phyloP scores from a whole-genome alignment of 2,329 filamentous ascomycete species.

The Colletotrichum abscissum region DNA sequence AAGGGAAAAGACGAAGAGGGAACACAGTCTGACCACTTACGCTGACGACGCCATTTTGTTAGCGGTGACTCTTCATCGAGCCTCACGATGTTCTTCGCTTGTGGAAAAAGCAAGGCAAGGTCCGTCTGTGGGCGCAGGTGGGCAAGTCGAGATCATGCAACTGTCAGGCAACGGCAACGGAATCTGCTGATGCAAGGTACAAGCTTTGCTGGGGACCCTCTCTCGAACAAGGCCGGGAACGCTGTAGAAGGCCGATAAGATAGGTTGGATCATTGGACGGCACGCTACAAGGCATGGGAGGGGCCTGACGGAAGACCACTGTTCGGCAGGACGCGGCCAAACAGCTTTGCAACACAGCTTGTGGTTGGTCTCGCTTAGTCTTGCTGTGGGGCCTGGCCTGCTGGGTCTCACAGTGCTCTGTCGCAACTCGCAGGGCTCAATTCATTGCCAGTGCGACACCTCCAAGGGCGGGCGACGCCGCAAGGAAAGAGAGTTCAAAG shows the following conservation, averaged over 20 bases:
- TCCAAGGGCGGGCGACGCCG: background rate
- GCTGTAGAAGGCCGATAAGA: constrained; percentile 8
- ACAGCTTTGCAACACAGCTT: background rate
- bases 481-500: background rate
- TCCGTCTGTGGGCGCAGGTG: constrained; percentile 6
- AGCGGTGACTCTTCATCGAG: constrained; percentile 31
- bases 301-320: constrained; percentile 6
- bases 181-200: constrained; percentile 37
- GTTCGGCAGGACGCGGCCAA: background rate
- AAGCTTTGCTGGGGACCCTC: constrained; percentile 33
- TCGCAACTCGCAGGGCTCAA: background rate
- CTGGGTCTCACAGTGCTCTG: background rate
- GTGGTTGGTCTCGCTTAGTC: constrained; percentile 11
- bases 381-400: background rate
- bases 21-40: constrained; percentile 37
- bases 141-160: constrained; percentile 29
- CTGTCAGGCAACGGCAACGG: constrained; percentile 32
- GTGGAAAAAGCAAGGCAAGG: constrained; percentile 15
- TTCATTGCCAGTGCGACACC: background rate
- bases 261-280: constrained; percentile 24
- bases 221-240: constrained; percentile 19
- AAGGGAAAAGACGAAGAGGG: background rate
- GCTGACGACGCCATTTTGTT: constrained; percentile 42
- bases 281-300: background rate
- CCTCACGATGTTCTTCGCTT: constrained; percentile 21